Evolutionary conservation across 2,329 filamentous ascomycete species (phyloP), one percentile per base, ranked within the genome.

Genomic region (Eutypella sp.): DNA sequence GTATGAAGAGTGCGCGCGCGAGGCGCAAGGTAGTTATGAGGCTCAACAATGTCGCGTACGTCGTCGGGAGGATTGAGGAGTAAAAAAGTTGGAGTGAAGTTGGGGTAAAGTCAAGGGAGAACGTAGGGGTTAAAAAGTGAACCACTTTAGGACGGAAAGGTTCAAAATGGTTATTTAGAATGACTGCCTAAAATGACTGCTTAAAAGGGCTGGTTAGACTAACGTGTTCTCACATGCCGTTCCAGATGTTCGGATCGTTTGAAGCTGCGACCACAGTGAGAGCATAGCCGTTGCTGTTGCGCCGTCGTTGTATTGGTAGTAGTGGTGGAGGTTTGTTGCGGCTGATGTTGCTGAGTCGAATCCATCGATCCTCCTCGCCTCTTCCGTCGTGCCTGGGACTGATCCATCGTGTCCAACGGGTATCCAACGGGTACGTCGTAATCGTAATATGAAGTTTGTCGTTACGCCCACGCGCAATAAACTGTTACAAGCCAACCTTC

Each of bases 191-290:
- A n/a, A n/a, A n/a, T n/a, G n/a, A n/a, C n/a, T n/a, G n/a, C n/a
- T n/a, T n/a, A n/a, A n/a, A 51, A 33, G 29, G 29, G 47, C 58
- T 61, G 57, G 59, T 58, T 56, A 59, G 60, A 60, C 70, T 63
- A 55, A 73, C 70, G 70, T 41, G 69, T 73, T 49, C 70, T 64
- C 40, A 73, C 63, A 57, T 73, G 70, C 46, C 70, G 67, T 49
- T 71, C 69, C 46, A 72, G 52, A 55, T 73, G 70, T 55, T 73
- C 70, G 34, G 69, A 70, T 19, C 70, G 64, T 55, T 72, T 71
- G 61, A 73, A 73, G 40, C 57, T 63, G 39, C 70, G 58, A 41
- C 63, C 66, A 48, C 70, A 73, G 52, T 71, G 68, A 41, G 66
- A 58, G 44, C 70, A 73, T 23, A 59, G 47, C 36, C 59, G 58